phyloP scores from a whole-genome alignment of 345 rosid species.

The Salix dunnii region DNA sequence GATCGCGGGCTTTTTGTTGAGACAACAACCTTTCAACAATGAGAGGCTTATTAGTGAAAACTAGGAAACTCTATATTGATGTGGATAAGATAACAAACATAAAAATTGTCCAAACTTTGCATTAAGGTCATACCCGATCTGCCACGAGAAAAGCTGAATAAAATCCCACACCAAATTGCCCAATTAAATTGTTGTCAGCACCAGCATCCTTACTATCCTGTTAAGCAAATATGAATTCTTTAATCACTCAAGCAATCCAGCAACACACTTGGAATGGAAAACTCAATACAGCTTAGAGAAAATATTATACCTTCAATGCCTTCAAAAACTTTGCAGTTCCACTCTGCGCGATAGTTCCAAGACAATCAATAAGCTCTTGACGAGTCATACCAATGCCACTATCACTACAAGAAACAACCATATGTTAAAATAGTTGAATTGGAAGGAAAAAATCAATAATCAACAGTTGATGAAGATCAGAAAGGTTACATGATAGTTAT shows the following conservation, averaged over 20 bases:
- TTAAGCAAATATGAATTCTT: conserved; percentile 13
- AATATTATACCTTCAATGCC: conserved; percentile 67
- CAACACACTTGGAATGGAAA: background rate
- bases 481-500: conserved; percentile 63
- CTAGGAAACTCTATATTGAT: conserved; percentile 5
- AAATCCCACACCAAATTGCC: conserved; percentile 98
- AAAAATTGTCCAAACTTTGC: background rate
- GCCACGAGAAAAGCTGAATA: conserved; percentile 93
- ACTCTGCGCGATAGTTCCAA: conserved; percentile 97
- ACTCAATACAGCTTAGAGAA: background rate
- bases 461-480: background rate
- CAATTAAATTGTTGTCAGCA: conserved; percentile 77
- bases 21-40: conserved; percentile 56
- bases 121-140: conserved; percentile 49
- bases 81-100: background rate
- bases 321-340: conserved; percentile 95
- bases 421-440: background rate
- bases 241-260: conserved; percentile 9
- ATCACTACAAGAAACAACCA: conserved; percentile 52
- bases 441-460: conserved; percentile 1
- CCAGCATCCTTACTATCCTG: conserved; percentile 93
- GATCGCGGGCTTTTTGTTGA: conserved; percentile 92
- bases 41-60: background rate
- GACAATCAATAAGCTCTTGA: conserved; percentile 89
- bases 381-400: conserved; percentile 95